Conservation (phyloP, 192 early-diverging fungal species). For the Spizellomyces sp. region DNA sequence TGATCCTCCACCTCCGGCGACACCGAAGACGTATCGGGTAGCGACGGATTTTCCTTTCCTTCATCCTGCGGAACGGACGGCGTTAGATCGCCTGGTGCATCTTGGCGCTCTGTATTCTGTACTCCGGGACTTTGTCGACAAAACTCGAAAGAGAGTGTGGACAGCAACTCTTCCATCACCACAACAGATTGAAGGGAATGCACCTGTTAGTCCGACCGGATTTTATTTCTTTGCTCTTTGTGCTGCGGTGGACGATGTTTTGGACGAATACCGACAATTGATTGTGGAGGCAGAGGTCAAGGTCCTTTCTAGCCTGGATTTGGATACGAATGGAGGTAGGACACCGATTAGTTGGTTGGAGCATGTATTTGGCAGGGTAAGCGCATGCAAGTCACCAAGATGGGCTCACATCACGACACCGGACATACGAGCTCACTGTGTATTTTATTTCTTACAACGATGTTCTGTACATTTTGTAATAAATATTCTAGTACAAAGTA, state of each 20-base stretch:
- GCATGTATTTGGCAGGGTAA: conserved; percentile 52
- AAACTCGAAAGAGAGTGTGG: not conserved
- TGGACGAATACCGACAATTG: conserved; percentile 22
- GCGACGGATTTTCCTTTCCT: conserved; percentile 63
- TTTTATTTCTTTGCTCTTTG: conserved; percentile 58
- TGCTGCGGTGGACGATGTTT: conserved; percentile 40
- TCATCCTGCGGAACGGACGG: conserved; percentile 64
- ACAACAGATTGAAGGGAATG: not conserved
- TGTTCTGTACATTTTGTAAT: too few relatives aligned
- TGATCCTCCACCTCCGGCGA: not conserved
- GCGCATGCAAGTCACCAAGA: not conserved
- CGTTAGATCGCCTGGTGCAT: conserved; percentile 59
- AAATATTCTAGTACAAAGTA: conserved; percentile 44
- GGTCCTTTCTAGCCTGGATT: conserved; percentile 23
- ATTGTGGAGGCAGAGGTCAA: conserved; percentile 32
- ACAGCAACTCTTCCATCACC: not conserved
- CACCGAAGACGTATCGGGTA: conserved; percentile 46
- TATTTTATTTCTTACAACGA: too few relatives aligned
- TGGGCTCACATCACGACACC: too few relatives aligned
- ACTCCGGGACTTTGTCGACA: conserved; percentile 46
- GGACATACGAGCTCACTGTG: too few relatives aligned
- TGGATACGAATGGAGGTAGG: conserved; percentile 24
- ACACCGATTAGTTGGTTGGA: conserved; percentile 51
- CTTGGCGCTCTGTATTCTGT: conserved; percentile 57
- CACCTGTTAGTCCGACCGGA: conserved; percentile 17